Percentiles rank a stretch among this genome's conserved stretches.
Evolutionary conservation across 345 rosid genomes (phyloP).

Genomic region (Citrus unshiu): DNA sequence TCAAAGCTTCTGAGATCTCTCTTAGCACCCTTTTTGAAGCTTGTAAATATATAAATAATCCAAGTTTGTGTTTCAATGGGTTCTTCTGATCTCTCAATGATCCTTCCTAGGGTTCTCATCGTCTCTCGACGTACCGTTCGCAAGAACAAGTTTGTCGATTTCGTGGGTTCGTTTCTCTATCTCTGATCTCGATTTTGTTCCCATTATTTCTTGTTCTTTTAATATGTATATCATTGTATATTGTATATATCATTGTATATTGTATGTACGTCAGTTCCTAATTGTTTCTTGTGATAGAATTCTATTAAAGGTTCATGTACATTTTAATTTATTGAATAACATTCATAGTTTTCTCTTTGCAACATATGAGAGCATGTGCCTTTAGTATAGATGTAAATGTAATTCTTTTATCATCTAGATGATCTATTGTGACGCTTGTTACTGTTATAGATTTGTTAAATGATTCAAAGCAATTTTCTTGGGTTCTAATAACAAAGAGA

Average conservation of each 20-base stretch:
- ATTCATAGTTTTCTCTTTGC: no score
- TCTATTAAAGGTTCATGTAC: no score
- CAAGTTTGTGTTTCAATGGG: not conserved
- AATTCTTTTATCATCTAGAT: no score
- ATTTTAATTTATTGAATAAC: no score
- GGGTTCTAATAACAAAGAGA: not conserved
- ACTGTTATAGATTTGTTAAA: not conserved
- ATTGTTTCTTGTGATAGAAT: no score
- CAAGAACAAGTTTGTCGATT: constrained; percentile 58
- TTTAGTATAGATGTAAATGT: no score
- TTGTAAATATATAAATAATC: no score
- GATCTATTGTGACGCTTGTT: not conserved
- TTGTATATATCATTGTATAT: not conserved
- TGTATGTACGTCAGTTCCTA: no score
- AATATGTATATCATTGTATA: not conserved
- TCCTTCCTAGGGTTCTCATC: constrained; percentile 53
- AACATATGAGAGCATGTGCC: no score
- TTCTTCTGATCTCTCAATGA: constrained; percentile 30
- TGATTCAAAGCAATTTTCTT: not conserved
- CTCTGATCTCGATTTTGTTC: not conserved
- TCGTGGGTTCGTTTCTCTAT: constrained; percentile 37
- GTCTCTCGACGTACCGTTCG: constrained; percentile 58
- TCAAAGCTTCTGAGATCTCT: no score
- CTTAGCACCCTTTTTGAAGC: no score
- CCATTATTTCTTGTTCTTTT: not conserved